Evolutionary conservation across 305 asterid species (phyloP).

Genomic region (Fraxinus xanthoxyloides): DNA sequence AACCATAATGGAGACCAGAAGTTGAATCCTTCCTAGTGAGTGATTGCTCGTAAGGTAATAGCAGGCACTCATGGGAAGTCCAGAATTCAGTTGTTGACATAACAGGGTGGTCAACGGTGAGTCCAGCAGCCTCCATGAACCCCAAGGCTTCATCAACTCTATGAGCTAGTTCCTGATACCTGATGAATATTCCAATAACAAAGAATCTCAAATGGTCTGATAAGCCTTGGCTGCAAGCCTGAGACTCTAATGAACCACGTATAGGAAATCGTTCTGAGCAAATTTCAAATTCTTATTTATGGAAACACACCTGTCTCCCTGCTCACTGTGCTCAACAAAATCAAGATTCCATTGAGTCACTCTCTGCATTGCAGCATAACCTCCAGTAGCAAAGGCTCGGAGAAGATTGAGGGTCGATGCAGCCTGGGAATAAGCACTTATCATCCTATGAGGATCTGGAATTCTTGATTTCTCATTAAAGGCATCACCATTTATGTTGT

Average conservation of each 20-base stretch:
- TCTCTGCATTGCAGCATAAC: slow-evolving; percentile 91
- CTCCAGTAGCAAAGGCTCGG: slow-evolving; percentile 85
- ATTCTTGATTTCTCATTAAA: slow-evolving; percentile 61
- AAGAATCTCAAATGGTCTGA: not conserved
- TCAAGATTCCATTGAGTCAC: slow-evolving; percentile 87
- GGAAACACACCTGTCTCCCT: slow-evolving; percentile 66
- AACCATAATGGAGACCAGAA: slow-evolving; percentile 69
- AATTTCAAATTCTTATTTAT: not conserved
- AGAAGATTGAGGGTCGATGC: slow-evolving; percentile 84
- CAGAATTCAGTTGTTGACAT: slow-evolving; percentile 80
- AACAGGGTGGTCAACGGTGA: slow-evolving; percentile 73
- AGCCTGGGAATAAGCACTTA: slow-evolving; percentile 75
- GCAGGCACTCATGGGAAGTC: slow-evolving; percentile 85
- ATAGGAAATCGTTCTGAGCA: not conserved
- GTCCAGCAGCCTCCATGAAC: slow-evolving; percentile 89
- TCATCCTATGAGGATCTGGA: slow-evolving; percentile 78
- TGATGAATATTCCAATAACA: slow-evolving; percentile 24
- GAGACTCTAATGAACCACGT: not conserved
- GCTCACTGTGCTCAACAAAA: slow-evolving; percentile 74
- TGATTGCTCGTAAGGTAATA: slow-evolving; percentile 76
- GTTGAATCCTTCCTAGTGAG: slow-evolving; percentile 77
- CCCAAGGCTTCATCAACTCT: slow-evolving; percentile 86
- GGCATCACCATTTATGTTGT: slow-evolving; percentile 67
- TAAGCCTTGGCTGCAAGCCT: not conserved
- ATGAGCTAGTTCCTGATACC: slow-evolving; percentile 84